Percentiles rank a stretch among this genome's conserved stretches.
Conservation (phyloP, 73 alveolate species). For the Tetrahymena malaccensis region DNA sequence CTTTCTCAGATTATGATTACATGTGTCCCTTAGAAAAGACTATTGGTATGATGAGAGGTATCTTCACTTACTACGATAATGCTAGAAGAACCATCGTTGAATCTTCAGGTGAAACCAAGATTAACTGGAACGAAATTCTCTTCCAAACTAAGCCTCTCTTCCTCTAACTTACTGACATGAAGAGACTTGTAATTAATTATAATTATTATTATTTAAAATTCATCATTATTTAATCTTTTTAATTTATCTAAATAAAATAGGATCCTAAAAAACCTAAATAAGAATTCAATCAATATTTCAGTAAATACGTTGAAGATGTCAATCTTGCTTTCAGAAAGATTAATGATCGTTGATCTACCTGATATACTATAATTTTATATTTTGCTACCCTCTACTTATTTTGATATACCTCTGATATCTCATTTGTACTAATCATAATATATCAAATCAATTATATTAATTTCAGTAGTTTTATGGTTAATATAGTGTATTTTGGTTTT, state of each 20-base stretch:
- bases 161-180: slow-evolving; percentile 67
- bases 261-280: slow-evolving; percentile 54
- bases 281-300: slow-evolving; percentile 50
- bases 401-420: neutral
- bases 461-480: neutral
- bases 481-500: neutral
- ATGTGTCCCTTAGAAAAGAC: slow-evolving; percentile 93
- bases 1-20: slow-evolving; percentile 91
- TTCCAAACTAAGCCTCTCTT: slow-evolving; percentile 54
- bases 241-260: neutral
- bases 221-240: neutral
- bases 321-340: slow-evolving; percentile 72
- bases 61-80: slow-evolving; percentile 70
- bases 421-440: neutral
- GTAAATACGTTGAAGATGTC: slow-evolving; percentile 56
- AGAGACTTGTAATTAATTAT: slow-evolving; percentile 38
- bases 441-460: neutral
- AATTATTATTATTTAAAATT: neutral
- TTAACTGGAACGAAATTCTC: slow-evolving; percentile 62
- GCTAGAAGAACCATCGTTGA: slow-evolving; percentile 72
- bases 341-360: slow-evolving; percentile 21
- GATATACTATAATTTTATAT: neutral
- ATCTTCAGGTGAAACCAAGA: slow-evolving; percentile 74
- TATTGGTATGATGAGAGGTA: slow-evolving; percentile 90
- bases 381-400: neutral